phyloP scores from a whole-genome alignment of 1,284 basidiomycete genomes.

The Apiotrichum montevideense region DNA sequence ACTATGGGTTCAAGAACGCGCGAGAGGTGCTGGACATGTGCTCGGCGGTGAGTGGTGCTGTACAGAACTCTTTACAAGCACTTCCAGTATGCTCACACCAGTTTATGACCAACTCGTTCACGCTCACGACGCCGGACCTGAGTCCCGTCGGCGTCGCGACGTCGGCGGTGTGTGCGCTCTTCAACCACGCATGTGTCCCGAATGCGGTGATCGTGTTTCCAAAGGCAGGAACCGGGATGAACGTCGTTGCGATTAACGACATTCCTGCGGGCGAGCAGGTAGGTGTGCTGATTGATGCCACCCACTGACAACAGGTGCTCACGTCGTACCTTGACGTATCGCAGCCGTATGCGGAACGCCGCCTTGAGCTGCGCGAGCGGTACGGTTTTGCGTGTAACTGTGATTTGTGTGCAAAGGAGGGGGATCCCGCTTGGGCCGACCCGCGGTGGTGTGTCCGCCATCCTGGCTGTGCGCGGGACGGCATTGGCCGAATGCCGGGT shows the following conservation, averaged over 20 bases:
- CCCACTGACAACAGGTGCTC: conserved; percentile 52
- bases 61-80: too few relatives aligned
- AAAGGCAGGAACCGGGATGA: conserved; percentile 51
- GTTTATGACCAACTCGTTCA: conserved; percentile 85
- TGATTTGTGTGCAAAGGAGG: conserved; percentile 50
- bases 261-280: conserved; percentile 68
- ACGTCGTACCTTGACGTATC: conserved; percentile 83
- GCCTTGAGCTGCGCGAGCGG: conserved; percentile 58
- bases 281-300: conserved; percentile 5
- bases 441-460: conserved; percentile 55
- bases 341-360: conserved; percentile 57
- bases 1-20: conserved; percentile 33
- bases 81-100: conserved; percentile 35
- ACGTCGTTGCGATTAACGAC: conserved; percentile 62
- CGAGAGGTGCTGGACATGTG: conserved; percentile 36
- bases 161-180: conserved; percentile 68
- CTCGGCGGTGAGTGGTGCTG: conserved; percentile 29
- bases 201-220: conserved; percentile 90
- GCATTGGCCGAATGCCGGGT: conserved; percentile 27
- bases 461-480: conserved; percentile 18
- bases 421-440: conserved; percentile 50
- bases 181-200: conserved; percentile 87
- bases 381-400: conserved; percentile 80
- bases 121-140: conserved; percentile 66
- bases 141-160: conserved; percentile 73